Evolutionary conservation across 2,329 filamentous ascomycete genomes (phyloP).

Genomic region (Epichloe coenophiala): DNA sequence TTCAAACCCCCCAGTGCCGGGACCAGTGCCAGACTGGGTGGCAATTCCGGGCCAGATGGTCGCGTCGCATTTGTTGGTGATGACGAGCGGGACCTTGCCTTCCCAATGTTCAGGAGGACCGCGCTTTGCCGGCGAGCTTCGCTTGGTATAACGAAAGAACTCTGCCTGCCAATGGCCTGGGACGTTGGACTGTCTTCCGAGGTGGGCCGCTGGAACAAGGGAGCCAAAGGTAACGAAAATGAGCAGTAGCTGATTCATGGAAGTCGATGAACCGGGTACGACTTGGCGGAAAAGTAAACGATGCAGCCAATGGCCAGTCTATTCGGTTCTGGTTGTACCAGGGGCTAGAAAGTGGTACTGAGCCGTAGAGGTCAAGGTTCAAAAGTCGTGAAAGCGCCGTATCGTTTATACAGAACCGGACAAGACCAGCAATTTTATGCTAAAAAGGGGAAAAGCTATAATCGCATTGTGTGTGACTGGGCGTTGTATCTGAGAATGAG

Average conservation of each 20-base stretch:
- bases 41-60: conserved; percentile 65
- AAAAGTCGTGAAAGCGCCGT: not conserved
- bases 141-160: conserved; percentile 14
- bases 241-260: conserved; percentile 11
- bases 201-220: conserved; percentile 8
- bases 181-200: conserved; percentile 7
- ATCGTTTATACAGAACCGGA: not conserved
- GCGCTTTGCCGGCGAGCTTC: conserved; percentile 13
- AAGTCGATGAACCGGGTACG: conserved; percentile 2
- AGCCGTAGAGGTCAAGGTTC: not conserved
- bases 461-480: not conserved
- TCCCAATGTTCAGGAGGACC: conserved; percentile 20
- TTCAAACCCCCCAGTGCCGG: conserved; percentile 54
- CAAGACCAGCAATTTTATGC: not conserved
- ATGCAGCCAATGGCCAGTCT: not conserved
- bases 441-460: not conserved
- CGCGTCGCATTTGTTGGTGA: conserved; percentile 60
- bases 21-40: conserved; percentile 58
- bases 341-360: not conserved
- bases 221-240: conserved; percentile 11
- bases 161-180: conserved; percentile 14
- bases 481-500: not conserved
- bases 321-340: not conserved
- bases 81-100: conserved; percentile 42
- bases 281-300: not conserved